These are phyloP conservation scores for Glebionis coronaria DNA, from an alignment of 129 eudicot genomes.

Conservation along the genomic window DNA sequence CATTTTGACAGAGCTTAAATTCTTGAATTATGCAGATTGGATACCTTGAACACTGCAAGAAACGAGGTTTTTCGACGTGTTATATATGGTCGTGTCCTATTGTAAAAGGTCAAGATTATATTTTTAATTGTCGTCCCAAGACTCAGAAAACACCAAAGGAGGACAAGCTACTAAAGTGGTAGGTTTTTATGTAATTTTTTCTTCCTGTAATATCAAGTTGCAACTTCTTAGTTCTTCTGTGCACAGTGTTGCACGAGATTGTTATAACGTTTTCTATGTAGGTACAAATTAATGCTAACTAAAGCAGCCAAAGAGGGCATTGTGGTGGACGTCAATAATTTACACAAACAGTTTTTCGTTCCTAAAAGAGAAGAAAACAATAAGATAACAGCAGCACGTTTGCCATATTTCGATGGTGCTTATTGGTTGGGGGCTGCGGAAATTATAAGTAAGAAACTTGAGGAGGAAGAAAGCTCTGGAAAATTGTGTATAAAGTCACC, in stretches of 20 bases:
- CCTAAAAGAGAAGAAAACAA: conserved; percentile 32
- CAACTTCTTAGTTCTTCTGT: not conserved
- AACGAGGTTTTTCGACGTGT: conserved; percentile 64
- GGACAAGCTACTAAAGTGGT: conserved; percentile 68
- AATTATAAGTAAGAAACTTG: conserved; percentile 23
- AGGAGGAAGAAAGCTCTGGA: conserved; percentile 39
- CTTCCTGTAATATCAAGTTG: not conserved
- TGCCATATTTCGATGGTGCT: too few relatives aligned
- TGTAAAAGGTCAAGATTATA: conserved; percentile 70
- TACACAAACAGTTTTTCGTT: conserved; percentile 55
- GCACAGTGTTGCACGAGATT: not conserved
- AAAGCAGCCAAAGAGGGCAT: conserved; percentile 54
- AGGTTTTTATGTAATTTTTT: not conserved
- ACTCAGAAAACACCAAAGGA: conserved; percentile 62
- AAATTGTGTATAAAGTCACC: conserved; percentile 31
- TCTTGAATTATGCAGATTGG: conserved; percentile 50
- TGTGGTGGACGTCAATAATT: conserved; percentile 52
- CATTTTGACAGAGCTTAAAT: not conserved
- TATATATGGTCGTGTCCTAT: conserved; percentile 90
- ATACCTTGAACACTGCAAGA: conserved; percentile 88
- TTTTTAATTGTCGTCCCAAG: conserved; percentile 75
- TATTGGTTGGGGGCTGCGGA: too few relatives aligned
- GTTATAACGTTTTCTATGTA: conserved; percentile 20
- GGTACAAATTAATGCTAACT: conserved; percentile 69
- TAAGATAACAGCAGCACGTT: conserved; percentile 34